These are phyloP conservation scores for Spinellus fusiger DNA, from an alignment of 192 early-diverging fungal genomes.

Conservation along the genomic window DNA sequence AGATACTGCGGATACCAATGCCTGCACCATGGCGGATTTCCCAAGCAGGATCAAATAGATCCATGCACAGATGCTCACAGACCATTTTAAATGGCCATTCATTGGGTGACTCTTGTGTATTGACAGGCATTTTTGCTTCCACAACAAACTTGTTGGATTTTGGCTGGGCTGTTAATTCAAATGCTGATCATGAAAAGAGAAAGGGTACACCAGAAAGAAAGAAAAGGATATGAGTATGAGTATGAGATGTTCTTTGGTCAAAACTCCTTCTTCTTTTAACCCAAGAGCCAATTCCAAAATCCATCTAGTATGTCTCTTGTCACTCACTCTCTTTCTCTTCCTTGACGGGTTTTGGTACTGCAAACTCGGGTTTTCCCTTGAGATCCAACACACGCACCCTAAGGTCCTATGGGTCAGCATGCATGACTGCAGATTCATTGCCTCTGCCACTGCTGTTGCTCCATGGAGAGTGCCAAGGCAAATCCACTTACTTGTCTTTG, in stretches of 20 bases:
- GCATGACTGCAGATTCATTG: no score
- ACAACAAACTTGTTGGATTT: constrained; percentile 61
- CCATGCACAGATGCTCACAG: constrained; percentile 51
- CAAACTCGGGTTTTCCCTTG: constrained; percentile 14
- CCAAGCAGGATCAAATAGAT: constrained; percentile 72
- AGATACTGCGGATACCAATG: constrained; percentile 83
- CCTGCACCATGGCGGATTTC: constrained; percentile 94
- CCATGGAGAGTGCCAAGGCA: neutral
- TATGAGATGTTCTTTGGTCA: neutral
- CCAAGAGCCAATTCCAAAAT: neutral
- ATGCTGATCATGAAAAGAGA: constrained; percentile 10
- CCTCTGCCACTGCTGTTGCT: no score
- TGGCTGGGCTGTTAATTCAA: constrained; percentile 53
- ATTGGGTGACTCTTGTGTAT: constrained; percentile 13
- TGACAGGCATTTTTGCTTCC: constrained; percentile 53
- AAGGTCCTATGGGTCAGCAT: neutral
- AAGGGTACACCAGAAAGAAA: neutral
- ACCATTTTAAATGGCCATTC: constrained; percentile 56
- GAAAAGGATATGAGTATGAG: neutral
- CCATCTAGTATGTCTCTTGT: neutral
- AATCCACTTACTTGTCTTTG: constrained; percentile 60
- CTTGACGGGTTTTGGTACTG: constrained; percentile 28
- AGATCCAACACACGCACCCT: constrained; percentile 42
- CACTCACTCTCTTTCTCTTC: constrained; percentile 23
- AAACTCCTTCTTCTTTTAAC: neutral